A percentile compares a stretch with the other conserved stretches of the same genome.
Evolutionary conservation across 768 basidiomycete genomes (phyloP).

Genomic region (Lenzites betulinus): DNA sequence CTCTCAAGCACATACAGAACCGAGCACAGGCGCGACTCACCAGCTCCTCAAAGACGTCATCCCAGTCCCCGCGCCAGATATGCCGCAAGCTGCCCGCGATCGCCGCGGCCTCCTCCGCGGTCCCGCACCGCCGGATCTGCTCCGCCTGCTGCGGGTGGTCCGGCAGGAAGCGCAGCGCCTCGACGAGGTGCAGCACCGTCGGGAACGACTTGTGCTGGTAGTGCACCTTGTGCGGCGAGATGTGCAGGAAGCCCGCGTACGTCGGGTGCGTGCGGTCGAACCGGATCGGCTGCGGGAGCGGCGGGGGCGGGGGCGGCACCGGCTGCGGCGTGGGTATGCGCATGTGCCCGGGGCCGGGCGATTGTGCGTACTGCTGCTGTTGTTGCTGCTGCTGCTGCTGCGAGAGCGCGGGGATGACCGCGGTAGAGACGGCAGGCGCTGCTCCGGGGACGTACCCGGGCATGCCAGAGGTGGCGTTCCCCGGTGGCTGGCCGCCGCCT

Average conservation of each 20-base stretch:
- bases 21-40: conserved; percentile 42
- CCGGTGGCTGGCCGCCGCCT: not conserved
- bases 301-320: conserved; percentile 33
- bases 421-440: conserved; percentile 5
- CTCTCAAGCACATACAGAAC: not conserved
- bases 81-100: conserved; percentile 33
- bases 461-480: conserved; percentile 4
- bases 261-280: conserved; percentile 27
- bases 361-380: not conserved
- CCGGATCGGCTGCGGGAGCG: conserved; percentile 38
- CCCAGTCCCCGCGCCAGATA: conserved; percentile 59
- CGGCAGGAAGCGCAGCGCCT: conserved; percentile 69
- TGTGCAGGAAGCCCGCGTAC: conserved; percentile 58
- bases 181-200: conserved; percentile 73
- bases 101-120: conserved; percentile 40
- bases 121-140: conserved; percentile 48
- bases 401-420: not conserved
- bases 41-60: conserved; percentile 44
- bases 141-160: conserved; percentile 55
- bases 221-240: conserved; percentile 63
- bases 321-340: conserved; percentile 21
- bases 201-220: conserved; percentile 60
- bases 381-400: not conserved
- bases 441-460: conserved; percentile 4
- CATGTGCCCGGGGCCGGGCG: conserved; percentile 13